phyloP scores from a whole-genome alignment of 345 rosid genomes.

The Rhodamnia rubescens region DNA sequence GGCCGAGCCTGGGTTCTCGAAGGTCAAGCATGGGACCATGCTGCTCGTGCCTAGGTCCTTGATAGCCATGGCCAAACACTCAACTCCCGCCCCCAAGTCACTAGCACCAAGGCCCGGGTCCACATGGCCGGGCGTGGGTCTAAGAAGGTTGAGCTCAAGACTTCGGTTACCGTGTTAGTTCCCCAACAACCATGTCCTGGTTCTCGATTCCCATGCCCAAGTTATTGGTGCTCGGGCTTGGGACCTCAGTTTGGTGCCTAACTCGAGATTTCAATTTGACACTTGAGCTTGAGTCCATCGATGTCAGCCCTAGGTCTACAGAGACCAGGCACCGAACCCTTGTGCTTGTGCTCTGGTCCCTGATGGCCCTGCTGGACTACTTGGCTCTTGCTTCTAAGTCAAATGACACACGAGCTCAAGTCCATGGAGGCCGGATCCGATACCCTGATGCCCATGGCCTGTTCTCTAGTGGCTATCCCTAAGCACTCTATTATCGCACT shows the following conservation, averaged over 20 bases:
- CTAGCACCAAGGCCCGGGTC: not conserved
- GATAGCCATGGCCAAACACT: not conserved
- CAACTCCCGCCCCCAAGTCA: not conserved
- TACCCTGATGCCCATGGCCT: rapidly evolving
- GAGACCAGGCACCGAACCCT: rapidly evolving
- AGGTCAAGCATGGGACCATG: not conserved
- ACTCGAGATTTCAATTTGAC: not conserved
- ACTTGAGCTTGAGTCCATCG: not conserved
- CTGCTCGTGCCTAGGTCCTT: not conserved
- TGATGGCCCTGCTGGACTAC: rapidly evolving
- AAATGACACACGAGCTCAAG: not conserved
- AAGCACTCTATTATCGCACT: not conserved
- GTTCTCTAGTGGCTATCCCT: not conserved
- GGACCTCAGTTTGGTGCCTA: not conserved
- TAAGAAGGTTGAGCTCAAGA: not conserved
- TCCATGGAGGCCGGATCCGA: rapidly evolving
- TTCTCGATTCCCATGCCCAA: not conserved
- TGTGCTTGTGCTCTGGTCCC: not conserved
- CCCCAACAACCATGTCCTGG: too few species aligned
- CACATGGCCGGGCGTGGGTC: rapidly evolving
- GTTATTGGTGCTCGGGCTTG: rapidly evolving
- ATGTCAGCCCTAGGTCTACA: rapidly evolving
- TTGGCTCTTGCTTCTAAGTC: not conserved
- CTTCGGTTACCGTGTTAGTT: not conserved
- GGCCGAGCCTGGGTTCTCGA: rapidly evolving